Conservation (phyloP, 768 basidiomycete genomes). For the Psilocybe cubensis region DNA sequence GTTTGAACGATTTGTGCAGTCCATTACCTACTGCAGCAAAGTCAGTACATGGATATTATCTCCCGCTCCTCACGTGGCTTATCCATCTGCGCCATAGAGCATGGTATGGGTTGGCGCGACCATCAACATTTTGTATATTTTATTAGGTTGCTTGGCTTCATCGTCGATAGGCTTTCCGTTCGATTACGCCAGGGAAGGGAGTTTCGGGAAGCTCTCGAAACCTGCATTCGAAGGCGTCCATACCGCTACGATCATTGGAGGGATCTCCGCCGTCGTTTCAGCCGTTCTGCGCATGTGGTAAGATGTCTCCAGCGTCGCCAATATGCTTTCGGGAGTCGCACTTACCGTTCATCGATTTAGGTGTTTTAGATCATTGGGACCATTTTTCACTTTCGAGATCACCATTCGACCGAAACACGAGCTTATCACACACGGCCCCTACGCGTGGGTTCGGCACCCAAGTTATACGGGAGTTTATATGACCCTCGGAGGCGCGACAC, state of each 20-base stretch:
- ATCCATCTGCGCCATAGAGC: slow-evolving; percentile 15
- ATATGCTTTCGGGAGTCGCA: neutral
- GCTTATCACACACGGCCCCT: slow-evolving; percentile 46
- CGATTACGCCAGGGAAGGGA: neutral
- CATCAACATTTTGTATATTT: slow-evolving; percentile 18
- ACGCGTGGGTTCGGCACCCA: slow-evolving; percentile 48
- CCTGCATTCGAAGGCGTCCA: slow-evolving; percentile 10
- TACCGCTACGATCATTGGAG: slow-evolving; percentile 27
- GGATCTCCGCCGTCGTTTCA: slow-evolving; percentile 25
- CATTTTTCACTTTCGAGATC: slow-evolving; percentile 48
- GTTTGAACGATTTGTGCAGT: slow-evolving; percentile 40
- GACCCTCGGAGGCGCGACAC: slow-evolving; percentile 36
- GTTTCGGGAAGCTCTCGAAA: neutral
- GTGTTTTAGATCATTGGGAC: slow-evolving; percentile 43
- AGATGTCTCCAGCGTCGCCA: slow-evolving; percentile 1
- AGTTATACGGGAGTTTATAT: slow-evolving; percentile 45
- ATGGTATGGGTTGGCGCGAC: slow-evolving; percentile 33
- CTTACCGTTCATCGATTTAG: slow-evolving; percentile 17
- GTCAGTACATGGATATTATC: slow-evolving; percentile 19
- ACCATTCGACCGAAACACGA: slow-evolving; percentile 42
- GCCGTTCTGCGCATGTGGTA: slow-evolving; percentile 35
- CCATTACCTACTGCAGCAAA: slow-evolving; percentile 40
- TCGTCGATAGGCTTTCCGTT: slow-evolving; percentile 1
- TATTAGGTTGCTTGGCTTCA: slow-evolving; percentile 1
- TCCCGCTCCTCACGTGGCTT: neutral